phyloP scores from a whole-genome alignment of 2,329 filamentous ascomycete genomes.

The Leptographium lundbergii region DNA sequence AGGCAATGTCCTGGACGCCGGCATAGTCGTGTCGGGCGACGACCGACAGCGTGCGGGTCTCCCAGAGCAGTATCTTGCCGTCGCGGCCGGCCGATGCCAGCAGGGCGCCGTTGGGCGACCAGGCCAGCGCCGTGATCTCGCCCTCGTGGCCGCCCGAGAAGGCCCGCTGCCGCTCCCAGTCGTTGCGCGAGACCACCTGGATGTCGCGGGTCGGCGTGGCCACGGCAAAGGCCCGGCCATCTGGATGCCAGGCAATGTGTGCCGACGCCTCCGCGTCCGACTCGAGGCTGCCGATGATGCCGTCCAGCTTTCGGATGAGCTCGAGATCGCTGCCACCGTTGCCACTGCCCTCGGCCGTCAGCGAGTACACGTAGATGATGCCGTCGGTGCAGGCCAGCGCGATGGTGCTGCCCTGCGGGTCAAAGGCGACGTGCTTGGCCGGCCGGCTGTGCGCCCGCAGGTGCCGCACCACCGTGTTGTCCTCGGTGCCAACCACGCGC shows the following conservation, averaged over 20 bases:
- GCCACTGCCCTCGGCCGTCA: constrained; percentile 29
- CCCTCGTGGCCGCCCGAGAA: constrained; percentile 72
- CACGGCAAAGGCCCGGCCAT: constrained; percentile 80
- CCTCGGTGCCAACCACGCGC: constrained; percentile 72
- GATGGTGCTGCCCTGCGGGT: constrained; percentile 62
- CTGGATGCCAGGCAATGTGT: constrained; percentile 79
- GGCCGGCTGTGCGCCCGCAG: constrained; percentile 74
- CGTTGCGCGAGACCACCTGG: constrained; percentile 73
- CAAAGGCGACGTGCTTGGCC: constrained; percentile 87
- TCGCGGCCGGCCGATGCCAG: constrained; percentile 60
- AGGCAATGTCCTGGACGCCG: constrained; percentile 74
- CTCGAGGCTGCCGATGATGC: constrained; percentile 68
- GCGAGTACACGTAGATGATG: constrained; percentile 77
- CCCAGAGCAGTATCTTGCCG: constrained; percentile 69
- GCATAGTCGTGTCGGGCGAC: constrained; percentile 67
- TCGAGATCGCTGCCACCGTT: constrained; percentile 36
- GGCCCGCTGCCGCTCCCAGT: constrained; percentile 75
- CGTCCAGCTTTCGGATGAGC: constrained; percentile 72
- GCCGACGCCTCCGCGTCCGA: constrained; percentile 65
- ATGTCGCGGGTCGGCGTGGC: constrained; percentile 73
- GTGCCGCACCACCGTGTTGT: constrained; percentile 64
- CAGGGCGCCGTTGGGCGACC: constrained; percentile 90
- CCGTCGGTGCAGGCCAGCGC: constrained; percentile 82
- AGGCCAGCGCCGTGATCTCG: constrained; percentile 76
- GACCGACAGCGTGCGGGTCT: constrained; percentile 74